A percentile compares a stretch with the other conserved stretches of the same genome.
Evolutionary conservation across 768 basidiomycete species (phyloP).

Genomic region (Scleroderma bovista): DNA sequence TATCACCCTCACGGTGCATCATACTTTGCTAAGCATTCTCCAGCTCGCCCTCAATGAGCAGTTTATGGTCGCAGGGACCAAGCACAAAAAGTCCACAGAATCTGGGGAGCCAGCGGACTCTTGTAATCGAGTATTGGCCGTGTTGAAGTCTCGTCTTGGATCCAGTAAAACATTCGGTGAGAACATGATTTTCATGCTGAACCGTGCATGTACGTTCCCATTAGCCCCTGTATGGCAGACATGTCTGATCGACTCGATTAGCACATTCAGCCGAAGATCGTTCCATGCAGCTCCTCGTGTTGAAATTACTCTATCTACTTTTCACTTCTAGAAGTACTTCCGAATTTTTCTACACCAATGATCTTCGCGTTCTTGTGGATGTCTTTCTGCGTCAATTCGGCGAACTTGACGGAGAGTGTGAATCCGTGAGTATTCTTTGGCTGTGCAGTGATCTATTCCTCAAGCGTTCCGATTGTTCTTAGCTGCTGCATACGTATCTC

Average conservation of each 20-base stretch:
- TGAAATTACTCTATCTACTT: conserved; percentile 91
- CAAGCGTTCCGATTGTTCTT: conserved; percentile 2
- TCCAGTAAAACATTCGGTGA: conserved; percentile 95
- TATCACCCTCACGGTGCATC: conserved; percentile 2
- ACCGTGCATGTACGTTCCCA: conserved; percentile 75
- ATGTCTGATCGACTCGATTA: conserved; percentile 26
- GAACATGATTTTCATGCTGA: conserved; percentile 99
- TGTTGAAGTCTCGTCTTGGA: conserved; percentile 78
- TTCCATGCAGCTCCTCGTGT: conserved; percentile 89
- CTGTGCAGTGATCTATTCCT: neutral
- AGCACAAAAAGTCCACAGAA: conserved; percentile 13
- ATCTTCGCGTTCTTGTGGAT: conserved; percentile 91
- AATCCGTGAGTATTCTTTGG: conserved; percentile 59
- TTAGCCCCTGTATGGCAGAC: neutral
- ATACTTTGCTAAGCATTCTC: conserved; percentile 4
- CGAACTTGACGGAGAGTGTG: conserved; percentile 89
- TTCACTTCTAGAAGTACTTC: conserved; percentile 91
- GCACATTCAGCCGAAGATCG: conserved; percentile 85
- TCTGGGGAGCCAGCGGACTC: conserved; percentile 33
- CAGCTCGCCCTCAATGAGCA: conserved; percentile 95
- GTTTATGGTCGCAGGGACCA: conserved; percentile 88
- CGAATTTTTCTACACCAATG: conserved; percentile 98
- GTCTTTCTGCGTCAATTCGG: conserved; percentile 94
- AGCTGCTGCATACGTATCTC: conserved; percentile 93
- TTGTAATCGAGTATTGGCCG: conserved; percentile 75